Conservation (phyloP, 495 filamentous ascomycete genomes). For the Daldinia loculata region DNA sequence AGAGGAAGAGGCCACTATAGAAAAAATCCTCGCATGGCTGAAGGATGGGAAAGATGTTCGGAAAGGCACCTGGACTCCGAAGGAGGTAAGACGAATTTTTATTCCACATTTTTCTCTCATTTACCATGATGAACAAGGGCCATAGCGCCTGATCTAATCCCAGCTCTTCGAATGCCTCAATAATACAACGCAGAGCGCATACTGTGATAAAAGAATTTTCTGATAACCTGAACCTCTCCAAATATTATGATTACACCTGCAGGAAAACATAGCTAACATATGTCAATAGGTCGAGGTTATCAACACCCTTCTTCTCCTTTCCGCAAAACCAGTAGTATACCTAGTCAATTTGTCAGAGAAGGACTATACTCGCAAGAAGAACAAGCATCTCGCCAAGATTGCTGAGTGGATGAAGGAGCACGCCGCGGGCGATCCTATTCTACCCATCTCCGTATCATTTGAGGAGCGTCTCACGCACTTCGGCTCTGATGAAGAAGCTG, state of each 20-base stretch:
- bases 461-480: slow-evolving; percentile 90
- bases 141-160: slow-evolving; percentile 93
- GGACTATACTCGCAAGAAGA: slow-evolving; percentile 99
- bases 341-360: slow-evolving; percentile 96
- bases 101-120: slow-evolving; percentile 43
- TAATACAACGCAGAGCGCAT: slow-evolving; percentile 73
- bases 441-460: slow-evolving; percentile 90
- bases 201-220: slow-evolving; percentile 78
- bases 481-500: slow-evolving; percentile 76
- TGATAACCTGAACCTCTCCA: slow-evolving; percentile 60
- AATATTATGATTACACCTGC: slow-evolving; percentile 39
- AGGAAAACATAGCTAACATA: slow-evolving; percentile 43
- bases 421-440: slow-evolving; percentile 84
- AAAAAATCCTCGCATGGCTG: slow-evolving; percentile 82
- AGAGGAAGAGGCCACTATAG: slow-evolving; percentile 92
- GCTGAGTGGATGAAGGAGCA: slow-evolving; percentile 93
- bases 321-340: slow-evolving; percentile 97
- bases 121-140: slow-evolving; percentile 96
- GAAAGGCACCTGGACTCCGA: slow-evolving; percentile 86
- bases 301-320: slow-evolving; percentile 94
- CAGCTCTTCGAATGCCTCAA: slow-evolving; percentile 97
- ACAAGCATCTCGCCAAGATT: slow-evolving; percentile 95
- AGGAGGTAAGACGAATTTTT: slow-evolving; percentile 78
- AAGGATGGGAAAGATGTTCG: slow-evolving; percentile 91
- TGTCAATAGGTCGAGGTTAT: slow-evolving; percentile 86